Percentiles rank a stretch among this genome's conserved stretches.
Conservation (phyloP, 2,329 filamentous ascomycete species). For the Alternaria solani region DNA sequence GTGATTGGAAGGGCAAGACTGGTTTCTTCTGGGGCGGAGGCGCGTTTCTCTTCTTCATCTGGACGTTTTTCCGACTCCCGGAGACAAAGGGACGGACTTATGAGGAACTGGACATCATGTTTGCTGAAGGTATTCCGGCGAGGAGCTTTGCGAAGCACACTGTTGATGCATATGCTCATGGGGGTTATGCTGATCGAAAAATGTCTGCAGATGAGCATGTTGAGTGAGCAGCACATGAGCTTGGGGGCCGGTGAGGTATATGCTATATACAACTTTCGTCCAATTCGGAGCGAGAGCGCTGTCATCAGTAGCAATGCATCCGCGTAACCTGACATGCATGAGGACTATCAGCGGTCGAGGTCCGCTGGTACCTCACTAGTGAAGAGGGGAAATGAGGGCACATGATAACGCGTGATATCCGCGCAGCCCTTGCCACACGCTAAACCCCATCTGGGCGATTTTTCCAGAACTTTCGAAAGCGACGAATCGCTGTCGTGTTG, state of each 20-base stretch:
- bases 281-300: not conserved
- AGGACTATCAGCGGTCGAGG: too few relatives aligned
- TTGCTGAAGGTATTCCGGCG: constrained; percentile 61
- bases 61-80: constrained; percentile 78
- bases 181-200: constrained; percentile 8
- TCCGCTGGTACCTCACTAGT: not conserved
- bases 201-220: not conserved
- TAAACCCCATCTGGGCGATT: not conserved
- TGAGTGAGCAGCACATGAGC: not conserved
- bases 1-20: constrained; percentile 80
- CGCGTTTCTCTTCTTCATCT: constrained; percentile 74
- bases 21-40: constrained; percentile 87
- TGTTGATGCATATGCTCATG: constrained; percentile 25
- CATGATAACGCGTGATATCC: not conserved
- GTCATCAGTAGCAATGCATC: not conserved
- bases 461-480: not conserved
- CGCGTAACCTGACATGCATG: too few relatives aligned
- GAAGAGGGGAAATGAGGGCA: not conserved
- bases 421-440: not conserved
- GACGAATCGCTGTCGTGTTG: not conserved
- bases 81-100: constrained; percentile 80
- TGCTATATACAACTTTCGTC: not conserved
- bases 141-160: constrained; percentile 20
- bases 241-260: not conserved
- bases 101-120: constrained; percentile 81